phyloP scores from a whole-genome alignment of 108 stramenopile genomes.

The Cyclotella baltica region DNA sequence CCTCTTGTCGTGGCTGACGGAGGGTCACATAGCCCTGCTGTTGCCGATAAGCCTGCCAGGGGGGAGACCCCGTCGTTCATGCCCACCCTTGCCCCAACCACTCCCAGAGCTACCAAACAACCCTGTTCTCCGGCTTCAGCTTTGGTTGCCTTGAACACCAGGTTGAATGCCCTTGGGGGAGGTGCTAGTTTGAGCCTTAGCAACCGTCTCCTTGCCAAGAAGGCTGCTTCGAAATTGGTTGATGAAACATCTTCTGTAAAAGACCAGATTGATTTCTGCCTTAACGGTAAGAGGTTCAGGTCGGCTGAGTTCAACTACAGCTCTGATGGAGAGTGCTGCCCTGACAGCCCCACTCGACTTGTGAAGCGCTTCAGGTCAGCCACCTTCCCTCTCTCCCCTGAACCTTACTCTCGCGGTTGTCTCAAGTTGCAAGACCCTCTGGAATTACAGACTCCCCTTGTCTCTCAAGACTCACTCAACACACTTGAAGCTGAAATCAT shows the following conservation, averaged over 20 bases:
- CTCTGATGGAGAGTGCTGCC: conserved; percentile 4
- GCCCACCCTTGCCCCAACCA: conserved; percentile 35
- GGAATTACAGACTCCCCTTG: not conserved
- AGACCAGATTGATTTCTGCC: conserved; percentile 36
- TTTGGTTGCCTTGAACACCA: conserved; percentile 42
- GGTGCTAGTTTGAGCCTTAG: conserved; percentile 25
- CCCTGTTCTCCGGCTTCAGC: conserved; percentile 28
- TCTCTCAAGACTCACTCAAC: conserved; percentile 4
- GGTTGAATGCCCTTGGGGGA: conserved; percentile 48
- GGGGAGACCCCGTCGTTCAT: conserved; percentile 25
- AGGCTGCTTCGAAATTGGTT: conserved; percentile 28
- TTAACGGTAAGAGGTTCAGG: conserved; percentile 33
- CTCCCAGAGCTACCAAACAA: conserved; percentile 1
- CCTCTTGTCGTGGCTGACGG: not conserved
- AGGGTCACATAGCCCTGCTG: conserved; percentile 6
- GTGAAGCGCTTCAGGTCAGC: conserved; percentile 32
- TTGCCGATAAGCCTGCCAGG: conserved; percentile 19
- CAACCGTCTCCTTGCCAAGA: conserved; percentile 21
- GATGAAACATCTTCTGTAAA: conserved; percentile 5
- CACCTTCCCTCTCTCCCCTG: conserved; percentile 26
- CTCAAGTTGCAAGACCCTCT: conserved; percentile 15
- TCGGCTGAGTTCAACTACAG: conserved; percentile 8
- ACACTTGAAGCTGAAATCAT: conserved; percentile 31
- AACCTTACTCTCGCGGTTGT: conserved; percentile 23
- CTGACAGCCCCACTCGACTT: conserved; percentile 4